These are phyloP conservation scores for Penicillium rolfsii DNA, from an alignment of 2,329 filamentous ascomycete genomes.

Conservation along the genomic window DNA sequence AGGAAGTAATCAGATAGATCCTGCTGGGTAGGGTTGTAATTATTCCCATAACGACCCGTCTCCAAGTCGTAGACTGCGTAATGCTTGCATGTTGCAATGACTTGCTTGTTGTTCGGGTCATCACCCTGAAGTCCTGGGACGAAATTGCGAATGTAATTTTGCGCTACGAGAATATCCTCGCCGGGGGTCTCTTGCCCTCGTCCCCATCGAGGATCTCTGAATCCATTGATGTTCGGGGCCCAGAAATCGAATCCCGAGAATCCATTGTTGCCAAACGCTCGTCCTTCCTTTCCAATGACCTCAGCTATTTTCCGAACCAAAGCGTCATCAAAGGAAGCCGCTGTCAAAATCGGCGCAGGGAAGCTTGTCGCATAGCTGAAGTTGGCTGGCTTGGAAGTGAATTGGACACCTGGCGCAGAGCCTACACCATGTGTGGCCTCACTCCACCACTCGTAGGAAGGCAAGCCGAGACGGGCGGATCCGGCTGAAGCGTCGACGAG, in stretches of 20 bases:
- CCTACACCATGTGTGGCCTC: constrained; percentile 66
- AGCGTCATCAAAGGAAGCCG: constrained; percentile 64
- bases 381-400: constrained; percentile 45
- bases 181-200: constrained; percentile 62
- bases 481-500: constrained; percentile 29
- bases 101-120: constrained; percentile 34
- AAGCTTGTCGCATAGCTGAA: constrained; percentile 66
- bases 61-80: constrained; percentile 61
- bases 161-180: constrained; percentile 51
- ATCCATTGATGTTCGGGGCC: constrained; percentile 68
- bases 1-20: constrained; percentile 69
- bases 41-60: constrained; percentile 32
- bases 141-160: constrained; percentile 39
- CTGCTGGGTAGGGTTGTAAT: constrained; percentile 56
- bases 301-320: constrained; percentile 24
- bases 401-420: constrained; percentile 52
- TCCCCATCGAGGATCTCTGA: constrained; percentile 64
- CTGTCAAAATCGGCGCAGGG: constrained; percentile 63
- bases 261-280: constrained; percentile 64
- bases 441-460: constrained; percentile 64
- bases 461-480: constrained; percentile 52
- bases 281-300: constrained; percentile 59
- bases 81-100: constrained; percentile 62
- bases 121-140: constrained; percentile 56
- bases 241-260: constrained; percentile 37